Conservation (phyloP, 176 grass and related monocot genomes). For the Musa acuminata region DNA sequence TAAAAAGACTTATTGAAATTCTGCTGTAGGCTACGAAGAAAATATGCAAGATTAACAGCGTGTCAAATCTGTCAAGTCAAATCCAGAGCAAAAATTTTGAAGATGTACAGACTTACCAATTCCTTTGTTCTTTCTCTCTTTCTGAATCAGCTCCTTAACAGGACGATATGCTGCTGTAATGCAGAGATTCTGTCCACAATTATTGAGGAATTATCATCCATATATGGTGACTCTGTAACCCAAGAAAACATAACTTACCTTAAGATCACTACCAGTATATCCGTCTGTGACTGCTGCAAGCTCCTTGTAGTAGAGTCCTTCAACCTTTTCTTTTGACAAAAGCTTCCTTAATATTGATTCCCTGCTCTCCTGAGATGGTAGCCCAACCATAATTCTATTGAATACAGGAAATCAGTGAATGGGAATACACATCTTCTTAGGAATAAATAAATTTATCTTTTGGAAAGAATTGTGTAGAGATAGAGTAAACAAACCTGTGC, state of each 20-base stretch:
- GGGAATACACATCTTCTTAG: not conserved
- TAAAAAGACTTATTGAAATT: too few species aligned
- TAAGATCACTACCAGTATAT: conserved; percentile 59
- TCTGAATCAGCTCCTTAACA: conserved; percentile 14
- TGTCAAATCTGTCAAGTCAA: too few species aligned
- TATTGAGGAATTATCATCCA: not conserved
- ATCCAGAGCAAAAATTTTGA: too few species aligned
- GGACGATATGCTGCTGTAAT: conserved; percentile 7
- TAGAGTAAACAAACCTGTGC: conserved; percentile 2
- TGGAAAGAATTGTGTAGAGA: too few species aligned
- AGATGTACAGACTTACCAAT: too few species aligned
- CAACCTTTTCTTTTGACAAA: conserved; percentile 70
- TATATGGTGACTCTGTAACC: not conserved
- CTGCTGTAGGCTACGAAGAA: too few species aligned
- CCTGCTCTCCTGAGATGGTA: conserved; percentile 77
- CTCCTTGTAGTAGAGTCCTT: conserved; percentile 73
- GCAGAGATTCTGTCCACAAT: not conserved
- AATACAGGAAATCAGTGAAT: conserved; percentile 11
- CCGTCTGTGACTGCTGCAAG: conserved; percentile 77
- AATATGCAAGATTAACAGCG: too few species aligned
- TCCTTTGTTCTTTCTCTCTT: conserved; percentile 8
- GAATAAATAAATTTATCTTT: too few species aligned
- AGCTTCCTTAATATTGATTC: conserved; percentile 72
- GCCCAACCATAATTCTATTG: conserved; percentile 89
- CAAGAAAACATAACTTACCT: not conserved